Evolutionary conservation across 495 filamentous ascomycete genomes (phyloP), one percentile per base, ranked within the genome.

Genomic region (Penicillium lagena): DNA sequence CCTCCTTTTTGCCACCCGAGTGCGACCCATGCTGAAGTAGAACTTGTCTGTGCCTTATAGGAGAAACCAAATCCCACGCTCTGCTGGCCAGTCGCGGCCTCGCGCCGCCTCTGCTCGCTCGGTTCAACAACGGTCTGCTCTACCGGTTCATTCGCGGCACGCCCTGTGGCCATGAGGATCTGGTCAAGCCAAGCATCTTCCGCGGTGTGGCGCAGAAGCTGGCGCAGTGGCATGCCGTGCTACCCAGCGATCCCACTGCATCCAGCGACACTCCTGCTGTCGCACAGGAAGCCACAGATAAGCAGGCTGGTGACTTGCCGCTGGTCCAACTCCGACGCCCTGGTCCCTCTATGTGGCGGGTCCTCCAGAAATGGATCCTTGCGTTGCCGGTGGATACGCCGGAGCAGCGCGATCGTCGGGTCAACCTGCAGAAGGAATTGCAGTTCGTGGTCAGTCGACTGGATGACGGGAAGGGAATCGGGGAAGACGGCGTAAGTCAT

Each of bases 101-200:
- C 37, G 93, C 93, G 8, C 94, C 93, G 37, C 74, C 83, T 34
- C 73, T 99, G 6, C 76, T 97, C 38, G 94, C 90, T 10, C 87
- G 90, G 46, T 99, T 99, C 74, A 76, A 90, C 45, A 99, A 99
- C 62, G 93, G 93, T 46, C 85, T 99, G 57, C 77, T 97, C 46
- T 99, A 99, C 69, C 79, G 85, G 44, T 99, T 87, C 64, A 86
- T 96, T 29, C 80, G 75, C 33, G 93, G 93, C 33, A 76, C 74
- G 36, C 83, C 86, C 43, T 89, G 88, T 50, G 77, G 81, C 28
- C 85, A 93, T 32, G 75, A 79, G 49, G 90, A 97, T 62, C 66
- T 99, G 54, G 76, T 83, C 40, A 72, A 75, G 43, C 71, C 83
- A 15, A 56, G 64, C 6, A 77, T 96, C 54, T 96, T 85, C 80